Conservation (phyloP, 2,329 filamentous ascomycete species). For the Ophiocordyceps camponoti-saundersi region DNA sequence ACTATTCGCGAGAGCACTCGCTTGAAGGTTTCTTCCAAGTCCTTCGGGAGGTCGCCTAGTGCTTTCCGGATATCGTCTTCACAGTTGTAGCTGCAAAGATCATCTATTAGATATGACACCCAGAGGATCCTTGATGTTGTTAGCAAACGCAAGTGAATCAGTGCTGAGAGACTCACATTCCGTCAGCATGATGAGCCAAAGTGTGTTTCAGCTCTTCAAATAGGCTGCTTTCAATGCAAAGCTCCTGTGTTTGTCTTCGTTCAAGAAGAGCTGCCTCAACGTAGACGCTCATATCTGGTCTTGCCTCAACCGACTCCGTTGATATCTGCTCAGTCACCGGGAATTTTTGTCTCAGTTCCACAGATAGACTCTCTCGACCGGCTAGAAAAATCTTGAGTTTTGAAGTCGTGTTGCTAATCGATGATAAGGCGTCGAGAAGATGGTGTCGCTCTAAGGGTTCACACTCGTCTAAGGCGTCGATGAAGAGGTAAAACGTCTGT, state of each 20-base stretch:
- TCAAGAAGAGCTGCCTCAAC: neutral
- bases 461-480: neutral
- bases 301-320: neutral
- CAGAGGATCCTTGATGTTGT: neutral
- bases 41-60: neutral
- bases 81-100: neutral
- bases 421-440: neutral
- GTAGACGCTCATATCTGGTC: neutral
- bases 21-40: neutral
- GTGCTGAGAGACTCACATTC: neutral
- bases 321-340: neutral
- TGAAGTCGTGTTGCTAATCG: neutral
- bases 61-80: neutral
- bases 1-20: neutral
- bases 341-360: neutral
- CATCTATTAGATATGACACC: neutral
- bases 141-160: neutral
- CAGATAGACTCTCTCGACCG: neutral
- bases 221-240: neutral
- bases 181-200: neutral
- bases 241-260: neutral
- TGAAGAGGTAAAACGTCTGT: neutral
- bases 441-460: neutral
- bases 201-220: neutral
- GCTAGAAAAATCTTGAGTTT: neutral